Base-by-base conservation (phyloP, 2,329 filamentous ascomycete genomes). In the Penicillium sp. region DNA sequence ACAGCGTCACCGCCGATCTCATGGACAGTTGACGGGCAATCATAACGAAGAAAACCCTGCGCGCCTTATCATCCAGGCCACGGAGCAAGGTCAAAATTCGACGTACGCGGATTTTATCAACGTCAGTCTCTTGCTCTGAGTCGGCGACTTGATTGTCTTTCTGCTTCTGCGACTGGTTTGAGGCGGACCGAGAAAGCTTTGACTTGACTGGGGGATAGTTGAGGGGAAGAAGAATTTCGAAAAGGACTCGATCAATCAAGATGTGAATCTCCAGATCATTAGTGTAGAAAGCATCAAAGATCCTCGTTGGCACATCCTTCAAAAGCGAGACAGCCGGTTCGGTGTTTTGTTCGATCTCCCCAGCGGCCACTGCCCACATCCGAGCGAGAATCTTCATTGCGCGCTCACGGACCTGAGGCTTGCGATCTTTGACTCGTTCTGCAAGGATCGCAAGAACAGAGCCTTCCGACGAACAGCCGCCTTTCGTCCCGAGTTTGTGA, bases 281-380 rank as follows among this genome's bases (percentile, higher is more conserved):
- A 51, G 89, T 86, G 66, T 95, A 98, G 61, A 86, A 90, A 0
- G 86, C 85, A 62, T 90, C 89, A 53, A 96, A 82, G 39, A 98
- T 89, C 52, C 83, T 85, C 1, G 86, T 86, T 2, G 93, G 91
- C 35, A 94, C 89, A 25, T 84, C 84, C 5, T 84, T 85, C 9
- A 98, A 74, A n/a, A 91, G 79, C 8, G 81, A 74, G 9, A 79
- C 80, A 18, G 95, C 85, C 13, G 78, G 75, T 57, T 95, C 88
- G 59, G 91, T 86, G 11, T 88, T 88, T 45, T 85, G 82, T 25
- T 88, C 83, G 58, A 98, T 86, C 60, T 95, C 90, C 13, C 89
- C 88, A 13, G 85, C 82, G 9, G 88, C 91, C 13, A 94, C 90
- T n/a, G 88, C 90, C 93, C 93, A 98, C 27, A 97, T 83, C 52